Percentiles rank a stretch among this genome's conserved stretches.
Conservation (phyloP, 495 filamentous ascomycete genomes). For the Chaetomidium leptoderma region DNA sequence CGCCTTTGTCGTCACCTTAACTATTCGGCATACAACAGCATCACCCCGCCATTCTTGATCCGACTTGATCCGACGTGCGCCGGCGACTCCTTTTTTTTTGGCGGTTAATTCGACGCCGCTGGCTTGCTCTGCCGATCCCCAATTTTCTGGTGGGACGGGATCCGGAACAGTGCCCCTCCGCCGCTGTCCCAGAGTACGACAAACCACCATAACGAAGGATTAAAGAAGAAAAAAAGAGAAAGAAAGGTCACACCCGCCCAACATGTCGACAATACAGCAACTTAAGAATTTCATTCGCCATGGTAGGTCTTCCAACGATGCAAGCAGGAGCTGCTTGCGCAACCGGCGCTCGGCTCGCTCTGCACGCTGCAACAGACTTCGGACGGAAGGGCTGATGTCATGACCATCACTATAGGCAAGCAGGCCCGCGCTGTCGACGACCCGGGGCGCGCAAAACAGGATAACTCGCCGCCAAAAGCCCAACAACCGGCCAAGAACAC, state of each 20-base stretch:
- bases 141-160: conserved; percentile 2
- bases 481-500: conserved; percentile 35
- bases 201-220: background rate
- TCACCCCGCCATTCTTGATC: too few relatives aligned
- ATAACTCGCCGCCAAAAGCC: conserved; percentile 54
- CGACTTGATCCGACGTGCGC: too few relatives aligned
- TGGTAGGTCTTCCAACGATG: conserved; percentile 46
- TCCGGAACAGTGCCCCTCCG: background rate
- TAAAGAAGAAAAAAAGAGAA: background rate
- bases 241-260: conserved; percentile 18
- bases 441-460: conserved; percentile 43
- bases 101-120: background rate
- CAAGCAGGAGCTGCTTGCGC: background rate
- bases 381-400: conserved; percentile 29
- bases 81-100: background rate
- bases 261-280: conserved; percentile 70
- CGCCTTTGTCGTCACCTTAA: too few relatives aligned
- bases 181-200: background rate
- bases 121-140: background rate
- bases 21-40: too few relatives aligned
- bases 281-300: conserved; percentile 98
- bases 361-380: background rate
- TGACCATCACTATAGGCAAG: conserved; percentile 52
- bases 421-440: conserved; percentile 71
- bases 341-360: background rate